phyloP scores from a whole-genome alignment of 2,329 filamentous ascomycete genomes.

The Beauveria rudraprayagi region DNA sequence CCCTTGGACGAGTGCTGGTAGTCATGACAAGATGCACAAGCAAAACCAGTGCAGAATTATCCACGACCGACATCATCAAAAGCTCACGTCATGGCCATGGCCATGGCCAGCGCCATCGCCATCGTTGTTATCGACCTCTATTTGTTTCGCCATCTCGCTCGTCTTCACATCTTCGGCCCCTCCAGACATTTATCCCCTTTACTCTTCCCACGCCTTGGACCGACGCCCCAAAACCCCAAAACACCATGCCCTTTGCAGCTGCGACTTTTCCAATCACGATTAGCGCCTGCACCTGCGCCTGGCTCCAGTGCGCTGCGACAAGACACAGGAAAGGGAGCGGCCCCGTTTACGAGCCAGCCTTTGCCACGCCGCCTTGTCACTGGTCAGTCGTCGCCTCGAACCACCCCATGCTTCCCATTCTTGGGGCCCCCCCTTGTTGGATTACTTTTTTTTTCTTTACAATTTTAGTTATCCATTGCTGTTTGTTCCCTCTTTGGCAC shows the following conservation, averaged over 20 bases:
- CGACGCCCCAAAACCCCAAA: not conserved
- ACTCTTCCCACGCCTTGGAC: not conserved
- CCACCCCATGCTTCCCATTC: not conserved
- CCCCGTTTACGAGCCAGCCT: not conserved
- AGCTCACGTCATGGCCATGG: too few species aligned
- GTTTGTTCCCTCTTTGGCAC: too few species aligned
- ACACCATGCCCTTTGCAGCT: not conserved
- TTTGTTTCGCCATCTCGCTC: not conserved
- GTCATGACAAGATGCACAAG: too few species aligned
- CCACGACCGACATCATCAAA: too few species aligned
- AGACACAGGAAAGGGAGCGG: not conserved
- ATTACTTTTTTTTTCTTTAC: too few species aligned
- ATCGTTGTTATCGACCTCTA: too few species aligned
- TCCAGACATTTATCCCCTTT: not conserved
- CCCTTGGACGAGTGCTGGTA: too few species aligned
- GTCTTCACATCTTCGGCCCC: too few species aligned
- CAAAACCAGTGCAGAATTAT: too few species aligned
- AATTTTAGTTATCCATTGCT: too few species aligned
- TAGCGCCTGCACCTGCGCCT: not conserved
- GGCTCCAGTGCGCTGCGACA: not conserved
- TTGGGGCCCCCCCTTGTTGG: not conserved
- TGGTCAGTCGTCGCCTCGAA: too few species aligned
- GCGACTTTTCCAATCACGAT: not conserved
- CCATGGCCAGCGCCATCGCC: too few species aligned
- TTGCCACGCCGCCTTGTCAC: not conserved